Conservation (phyloP, 352 stramenopile genomes). For the Phytopythium montanum region DNA sequence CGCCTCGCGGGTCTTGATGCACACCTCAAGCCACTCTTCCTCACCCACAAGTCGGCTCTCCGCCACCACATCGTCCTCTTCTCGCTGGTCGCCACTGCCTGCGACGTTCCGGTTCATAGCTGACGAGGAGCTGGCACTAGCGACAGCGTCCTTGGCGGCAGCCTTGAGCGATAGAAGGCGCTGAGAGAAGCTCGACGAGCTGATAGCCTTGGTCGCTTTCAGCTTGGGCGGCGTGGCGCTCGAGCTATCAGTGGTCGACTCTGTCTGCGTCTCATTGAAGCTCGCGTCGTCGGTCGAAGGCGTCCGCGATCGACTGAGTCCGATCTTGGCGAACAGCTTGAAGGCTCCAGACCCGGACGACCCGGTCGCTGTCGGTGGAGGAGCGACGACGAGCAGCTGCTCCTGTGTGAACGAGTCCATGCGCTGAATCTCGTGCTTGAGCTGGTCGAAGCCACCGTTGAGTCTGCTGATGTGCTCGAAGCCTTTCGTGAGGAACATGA, state of each 20-base stretch:
- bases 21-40: constrained; percentile 80
- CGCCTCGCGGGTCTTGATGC: constrained; percentile 39
- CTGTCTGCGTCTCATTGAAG: constrained; percentile 6
- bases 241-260: not conserved
- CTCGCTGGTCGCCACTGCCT: constrained; percentile 2
- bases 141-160: constrained; percentile 64
- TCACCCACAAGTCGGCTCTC: constrained; percentile 37
- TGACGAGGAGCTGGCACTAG: constrained; percentile 19
- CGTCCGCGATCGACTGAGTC: constrained; percentile 29
- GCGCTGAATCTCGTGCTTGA: constrained; percentile 60
- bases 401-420: constrained; percentile 70
- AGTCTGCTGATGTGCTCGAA: constrained; percentile 86
- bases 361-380: constrained; percentile 12
- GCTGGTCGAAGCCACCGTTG: constrained; percentile 75
- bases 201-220: constrained; percentile 14
- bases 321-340: constrained; percentile 51
- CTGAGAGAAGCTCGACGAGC: constrained; percentile 56
- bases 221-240: constrained; percentile 9
- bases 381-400: constrained; percentile 62
- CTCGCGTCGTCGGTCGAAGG: constrained; percentile 32
- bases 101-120: constrained; percentile 13
- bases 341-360: constrained; percentile 21
- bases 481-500: constrained; percentile 85
- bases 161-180: constrained; percentile 60
- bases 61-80: constrained; percentile 17